Evolutionary conservation across 164 flowering plant species (phyloP).

Genomic region (Magnolia changhungtana): DNA sequence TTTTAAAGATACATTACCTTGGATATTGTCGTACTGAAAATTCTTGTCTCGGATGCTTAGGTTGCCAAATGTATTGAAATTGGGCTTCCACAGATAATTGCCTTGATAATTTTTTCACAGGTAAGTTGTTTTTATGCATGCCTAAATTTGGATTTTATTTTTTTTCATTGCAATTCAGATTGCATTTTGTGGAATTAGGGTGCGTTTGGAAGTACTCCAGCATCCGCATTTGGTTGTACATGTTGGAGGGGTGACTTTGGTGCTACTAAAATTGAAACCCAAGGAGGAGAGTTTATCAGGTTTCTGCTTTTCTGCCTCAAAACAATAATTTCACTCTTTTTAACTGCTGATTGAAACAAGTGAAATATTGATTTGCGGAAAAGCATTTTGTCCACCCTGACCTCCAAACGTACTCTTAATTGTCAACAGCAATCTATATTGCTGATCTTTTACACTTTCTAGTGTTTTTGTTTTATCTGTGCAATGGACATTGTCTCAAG

Average conservation of each 20-base stretch:
- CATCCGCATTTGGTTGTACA: background rate
- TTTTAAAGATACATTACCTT: too few species aligned
- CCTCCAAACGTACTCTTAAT: too few species aligned
- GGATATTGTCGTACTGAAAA: background rate
- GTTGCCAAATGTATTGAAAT: constrained; percentile 89
- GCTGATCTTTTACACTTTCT: background rate
- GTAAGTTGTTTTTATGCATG: constrained; percentile 25
- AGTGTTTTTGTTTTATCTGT: background rate
- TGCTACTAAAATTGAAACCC: background rate
- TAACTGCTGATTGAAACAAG: background rate
- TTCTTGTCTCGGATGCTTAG: constrained; percentile 30
- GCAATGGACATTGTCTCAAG: background rate
- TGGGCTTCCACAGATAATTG: constrained; percentile 76
- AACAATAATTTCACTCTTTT: too few species aligned
- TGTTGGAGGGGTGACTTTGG: background rate
- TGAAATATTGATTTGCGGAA: too few species aligned
- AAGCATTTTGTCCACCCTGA: background rate
- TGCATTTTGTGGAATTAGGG: too few species aligned
- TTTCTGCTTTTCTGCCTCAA: too few species aligned
- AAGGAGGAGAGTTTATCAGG: background rate
- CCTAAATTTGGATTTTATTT: too few species aligned
- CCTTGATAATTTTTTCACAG: constrained; percentile 72
- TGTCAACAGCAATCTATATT: too few species aligned
- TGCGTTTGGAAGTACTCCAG: background rate
- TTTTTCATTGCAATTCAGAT: too few species aligned